Percentiles rank a stretch among this genome's conserved stretches.
These are phyloP conservation scores for Stentor roeselii DNA, from an alignment of 73 alveolate genomes.

Conservation along the genomic window DNA sequence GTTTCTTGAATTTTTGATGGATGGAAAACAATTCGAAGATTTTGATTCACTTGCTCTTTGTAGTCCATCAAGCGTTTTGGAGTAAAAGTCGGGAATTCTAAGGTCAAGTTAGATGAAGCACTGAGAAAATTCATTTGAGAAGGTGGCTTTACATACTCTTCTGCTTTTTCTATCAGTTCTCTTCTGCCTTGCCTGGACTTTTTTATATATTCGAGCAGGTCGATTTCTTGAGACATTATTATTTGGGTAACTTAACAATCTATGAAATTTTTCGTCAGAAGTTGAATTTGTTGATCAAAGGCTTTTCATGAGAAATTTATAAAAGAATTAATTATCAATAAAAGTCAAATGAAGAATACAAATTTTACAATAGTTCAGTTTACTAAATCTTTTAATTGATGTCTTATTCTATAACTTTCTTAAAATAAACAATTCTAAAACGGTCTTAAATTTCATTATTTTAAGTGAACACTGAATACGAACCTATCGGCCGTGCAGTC, in stretches of 20 bases:
- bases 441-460: no score
- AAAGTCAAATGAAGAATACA: no score
- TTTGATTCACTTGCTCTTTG: background rate
- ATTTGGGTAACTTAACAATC: no score
- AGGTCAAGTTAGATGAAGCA: background rate
- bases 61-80: background rate
- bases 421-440: no score
- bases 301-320: no score
- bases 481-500: conserved; percentile 1
- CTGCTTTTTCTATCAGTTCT: background rate
- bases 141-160: background rate
- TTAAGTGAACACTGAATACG: background rate
- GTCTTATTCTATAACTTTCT: no score
- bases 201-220: background rate
- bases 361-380: no score
- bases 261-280: no score
- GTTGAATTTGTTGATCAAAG: no score
- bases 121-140: background rate
- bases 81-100: background rate
- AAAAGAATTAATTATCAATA: no score
- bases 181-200: background rate
- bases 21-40: background rate
- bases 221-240: no score
- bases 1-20: background rate
- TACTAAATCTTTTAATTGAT: no score